Percentiles rank a stretch among this genome's conserved stretches.
Conservation (phyloP, 1,284 basidiomycete genomes). For the Garcileccinum viscosum region DNA sequence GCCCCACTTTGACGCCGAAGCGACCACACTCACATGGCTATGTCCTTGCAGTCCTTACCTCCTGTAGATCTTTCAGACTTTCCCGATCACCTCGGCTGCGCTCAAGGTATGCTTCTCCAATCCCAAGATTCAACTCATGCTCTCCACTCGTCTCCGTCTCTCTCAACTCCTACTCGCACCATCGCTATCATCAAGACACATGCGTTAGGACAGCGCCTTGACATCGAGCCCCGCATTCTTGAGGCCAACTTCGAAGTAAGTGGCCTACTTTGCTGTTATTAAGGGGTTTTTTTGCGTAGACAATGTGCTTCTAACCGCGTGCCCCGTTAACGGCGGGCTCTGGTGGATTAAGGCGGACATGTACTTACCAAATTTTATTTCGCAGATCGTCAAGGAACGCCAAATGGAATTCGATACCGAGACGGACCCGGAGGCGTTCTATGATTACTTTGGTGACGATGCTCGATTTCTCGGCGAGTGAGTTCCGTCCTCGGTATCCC, state of each 20-base stretch:
- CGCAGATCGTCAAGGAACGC: slow-evolving; percentile 78
- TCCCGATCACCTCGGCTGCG: slow-evolving; percentile 17
- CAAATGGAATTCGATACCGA: slow-evolving; percentile 85
- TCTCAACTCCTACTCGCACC: slow-evolving; percentile 57
- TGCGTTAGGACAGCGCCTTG: slow-evolving; percentile 71
- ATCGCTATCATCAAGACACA: slow-evolving; percentile 82
- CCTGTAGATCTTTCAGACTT: slow-evolving; percentile 23
- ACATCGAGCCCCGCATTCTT: slow-evolving; percentile 76
- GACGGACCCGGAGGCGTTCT: slow-evolving; percentile 75
- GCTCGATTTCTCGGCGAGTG: slow-evolving; percentile 76
- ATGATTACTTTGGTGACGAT: slow-evolving; percentile 78
- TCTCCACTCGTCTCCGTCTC: slow-evolving; percentile 16
- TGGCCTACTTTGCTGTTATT: slow-evolving; percentile 9
- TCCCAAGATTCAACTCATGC: slow-evolving; percentile 9
- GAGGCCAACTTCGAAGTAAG: slow-evolving; percentile 79
- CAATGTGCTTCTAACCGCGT: slow-evolving; percentile 8
- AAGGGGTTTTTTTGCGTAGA: slow-evolving; percentile 7
- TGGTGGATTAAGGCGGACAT: slow-evolving; percentile 20
- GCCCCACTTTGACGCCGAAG: slow-evolving; percentile 16
- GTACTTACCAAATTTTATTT: slow-evolving; percentile 15
- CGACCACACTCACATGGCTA: slow-evolving; percentile 28
- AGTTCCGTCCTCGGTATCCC: slow-evolving; percentile 40
- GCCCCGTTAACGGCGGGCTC: slow-evolving; percentile 7
- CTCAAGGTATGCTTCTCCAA: slow-evolving; percentile 6
- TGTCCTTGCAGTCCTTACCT: slow-evolving; percentile 21